phyloP scores from a whole-genome alignment of 257 asterid genomes.

The Jasminum sambac region DNA sequence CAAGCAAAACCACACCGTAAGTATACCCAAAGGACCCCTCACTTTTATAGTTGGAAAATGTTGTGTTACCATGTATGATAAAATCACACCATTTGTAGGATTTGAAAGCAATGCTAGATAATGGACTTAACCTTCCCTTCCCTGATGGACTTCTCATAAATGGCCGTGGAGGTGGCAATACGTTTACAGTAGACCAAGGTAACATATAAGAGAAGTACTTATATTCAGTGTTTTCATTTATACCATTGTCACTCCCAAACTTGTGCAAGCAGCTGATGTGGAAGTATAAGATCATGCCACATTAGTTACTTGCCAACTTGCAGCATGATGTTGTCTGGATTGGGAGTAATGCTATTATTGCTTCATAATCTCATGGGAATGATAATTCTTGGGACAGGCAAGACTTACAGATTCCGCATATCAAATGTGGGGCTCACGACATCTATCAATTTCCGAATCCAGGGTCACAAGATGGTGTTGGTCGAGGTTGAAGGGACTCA shows the following conservation, averaged over 20 bases:
- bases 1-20: constrained; percentile 45
- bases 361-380: not conserved
- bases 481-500: constrained; percentile 55
- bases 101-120: constrained; percentile 41
- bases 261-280: too few species aligned
- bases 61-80: not conserved
- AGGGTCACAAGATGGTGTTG: constrained; percentile 46
- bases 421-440: constrained; percentile 46
- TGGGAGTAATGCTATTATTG: not conserved
- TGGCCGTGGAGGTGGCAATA: constrained; percentile 39
- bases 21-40: not conserved
- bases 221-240: not conserved
- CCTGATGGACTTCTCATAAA: constrained; percentile 56
- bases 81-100: constrained; percentile 24
- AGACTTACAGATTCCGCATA: constrained; percentile 48
- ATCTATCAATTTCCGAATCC: constrained; percentile 44
- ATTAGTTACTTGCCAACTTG: too few species aligned
- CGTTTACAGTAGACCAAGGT: constrained; percentile 50
- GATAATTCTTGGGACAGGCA: constrained; percentile 30
- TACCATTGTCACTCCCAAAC: not conserved
- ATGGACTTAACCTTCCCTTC: constrained; percentile 42
- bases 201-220: not conserved
- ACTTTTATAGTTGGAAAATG: not conserved
- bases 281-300: too few species aligned
- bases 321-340: not conserved